Conservation (phyloP, 345 rosid species). For the Angophora floribunda region DNA sequence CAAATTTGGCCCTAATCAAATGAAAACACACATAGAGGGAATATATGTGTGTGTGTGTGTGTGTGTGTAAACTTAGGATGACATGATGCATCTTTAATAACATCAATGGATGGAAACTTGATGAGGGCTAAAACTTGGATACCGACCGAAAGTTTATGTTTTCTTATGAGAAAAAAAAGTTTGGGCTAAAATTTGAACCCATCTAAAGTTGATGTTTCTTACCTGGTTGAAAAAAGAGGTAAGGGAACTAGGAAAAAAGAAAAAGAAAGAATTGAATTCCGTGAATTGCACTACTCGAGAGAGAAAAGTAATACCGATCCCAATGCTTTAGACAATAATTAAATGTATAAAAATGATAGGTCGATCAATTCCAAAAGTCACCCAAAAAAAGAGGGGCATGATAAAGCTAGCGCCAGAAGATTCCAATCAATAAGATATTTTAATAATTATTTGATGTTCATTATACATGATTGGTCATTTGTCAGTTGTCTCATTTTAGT, state of each 20-base stretch:
- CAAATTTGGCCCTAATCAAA: background rate
- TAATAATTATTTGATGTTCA: background rate
- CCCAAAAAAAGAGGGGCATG: background rate
- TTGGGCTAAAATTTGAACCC: fast-evolving
- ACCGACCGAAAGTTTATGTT: background rate
- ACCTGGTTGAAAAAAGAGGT: background rate
- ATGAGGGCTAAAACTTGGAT: background rate
- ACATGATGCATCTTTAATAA: background rate
- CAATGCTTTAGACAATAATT: background rate
- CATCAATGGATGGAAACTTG: background rate
- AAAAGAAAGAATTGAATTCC: background rate
- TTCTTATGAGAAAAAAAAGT: background rate
- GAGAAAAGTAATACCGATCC: background rate
- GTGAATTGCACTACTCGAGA: background rate
- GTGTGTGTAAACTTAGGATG: background rate
- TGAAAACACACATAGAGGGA: background rate
- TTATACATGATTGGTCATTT: background rate
- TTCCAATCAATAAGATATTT: background rate
- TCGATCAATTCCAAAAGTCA: background rate
- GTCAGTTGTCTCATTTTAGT: background rate
- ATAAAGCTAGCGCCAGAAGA: background rate
- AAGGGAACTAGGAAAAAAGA: background rate
- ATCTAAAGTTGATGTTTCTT: background rate
- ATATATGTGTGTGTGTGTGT: no score
- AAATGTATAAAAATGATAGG: background rate